phyloP scores from a whole-genome alignment of 768 basidiomycete species.

The Gymnopilus junonius region DNA sequence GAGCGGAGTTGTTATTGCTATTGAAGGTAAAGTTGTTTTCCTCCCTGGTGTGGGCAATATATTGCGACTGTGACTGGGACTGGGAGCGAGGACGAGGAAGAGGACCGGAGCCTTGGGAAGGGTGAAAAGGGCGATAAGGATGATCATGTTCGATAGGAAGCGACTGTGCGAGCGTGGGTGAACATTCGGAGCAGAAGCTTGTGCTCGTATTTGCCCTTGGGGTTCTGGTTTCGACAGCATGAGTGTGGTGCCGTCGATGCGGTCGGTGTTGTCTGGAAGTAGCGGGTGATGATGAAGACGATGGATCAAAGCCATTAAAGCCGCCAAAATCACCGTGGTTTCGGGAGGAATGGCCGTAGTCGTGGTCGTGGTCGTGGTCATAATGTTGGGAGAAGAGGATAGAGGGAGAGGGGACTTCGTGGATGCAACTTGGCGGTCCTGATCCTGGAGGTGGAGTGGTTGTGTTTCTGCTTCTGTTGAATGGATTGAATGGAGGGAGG shows the following conservation, averaged over 20 bases:
- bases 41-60: too few species aligned
- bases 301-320: not conserved
- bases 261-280: not conserved
- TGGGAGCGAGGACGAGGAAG: not conserved
- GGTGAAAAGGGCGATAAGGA: not conserved
- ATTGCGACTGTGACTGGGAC: not conserved
- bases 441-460: not conserved
- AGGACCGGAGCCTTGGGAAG: too few species aligned
- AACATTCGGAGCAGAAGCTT: not conserved
- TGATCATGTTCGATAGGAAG: constrained; percentile 21
- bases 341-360: not conserved
- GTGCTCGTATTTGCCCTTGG: not conserved
- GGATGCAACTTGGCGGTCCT: constrained; percentile 47
- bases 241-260: not conserved
- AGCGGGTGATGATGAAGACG: not conserved
- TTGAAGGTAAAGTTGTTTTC: not conserved
- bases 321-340: too few species aligned
- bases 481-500: too few species aligned
- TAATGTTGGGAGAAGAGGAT: constrained; percentile 28
- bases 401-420: constrained; percentile 50
- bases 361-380: not conserved
- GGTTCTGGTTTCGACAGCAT: not conserved
- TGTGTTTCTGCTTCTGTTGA: too few species aligned
- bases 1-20: not conserved
- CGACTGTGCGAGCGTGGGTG: not conserved